A percentile compares a stretch with the other conserved stretches of the same genome.
Conservation (phyloP, 306 rosid species). For the Macrotyloma uniflorum region DNA sequence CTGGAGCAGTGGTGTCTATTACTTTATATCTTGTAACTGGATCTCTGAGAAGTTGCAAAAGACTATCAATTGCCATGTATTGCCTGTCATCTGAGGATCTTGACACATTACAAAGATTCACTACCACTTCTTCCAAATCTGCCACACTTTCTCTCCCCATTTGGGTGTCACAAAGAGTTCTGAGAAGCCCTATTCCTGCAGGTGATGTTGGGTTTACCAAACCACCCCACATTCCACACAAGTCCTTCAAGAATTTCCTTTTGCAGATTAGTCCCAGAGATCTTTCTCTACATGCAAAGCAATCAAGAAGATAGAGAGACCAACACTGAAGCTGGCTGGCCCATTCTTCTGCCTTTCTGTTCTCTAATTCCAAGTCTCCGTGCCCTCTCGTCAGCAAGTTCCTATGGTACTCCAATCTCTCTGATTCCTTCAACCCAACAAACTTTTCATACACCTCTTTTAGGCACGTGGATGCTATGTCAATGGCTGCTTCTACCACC, state of each 20-base stretch:
- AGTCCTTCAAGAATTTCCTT: conserved; percentile 42
- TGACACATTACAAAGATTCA: conserved; percentile 51
- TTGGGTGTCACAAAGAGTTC: conserved; percentile 55
- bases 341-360: conserved; percentile 76
- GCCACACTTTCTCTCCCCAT: conserved; percentile 58
- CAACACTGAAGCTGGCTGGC: conserved; percentile 68
- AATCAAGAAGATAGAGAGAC: conserved; percentile 61
- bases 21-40: conserved; percentile 56
- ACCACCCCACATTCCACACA: conserved; percentile 71
- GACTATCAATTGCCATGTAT: conserved; percentile 58
- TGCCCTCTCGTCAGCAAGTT: conserved; percentile 64
- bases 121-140: conserved; percentile 41
- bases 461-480: conserved; percentile 49
- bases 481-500: conserved; percentile 49
- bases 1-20: conserved; percentile 42
- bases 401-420: conserved; percentile 61
- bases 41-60: conserved; percentile 63
- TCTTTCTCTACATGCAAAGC: conserved; percentile 60
- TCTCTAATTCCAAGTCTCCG: conserved; percentile 62
- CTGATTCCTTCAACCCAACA: conserved; percentile 36
- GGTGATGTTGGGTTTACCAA: conserved; percentile 50
- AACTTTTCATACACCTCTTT: conserved; percentile 55
- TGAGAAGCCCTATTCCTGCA: conserved; percentile 60
- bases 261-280: conserved; percentile 58
- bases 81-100: conserved; percentile 67